Conservation (phyloP, 257 asterid genomes). For the Mentha longifolia region DNA sequence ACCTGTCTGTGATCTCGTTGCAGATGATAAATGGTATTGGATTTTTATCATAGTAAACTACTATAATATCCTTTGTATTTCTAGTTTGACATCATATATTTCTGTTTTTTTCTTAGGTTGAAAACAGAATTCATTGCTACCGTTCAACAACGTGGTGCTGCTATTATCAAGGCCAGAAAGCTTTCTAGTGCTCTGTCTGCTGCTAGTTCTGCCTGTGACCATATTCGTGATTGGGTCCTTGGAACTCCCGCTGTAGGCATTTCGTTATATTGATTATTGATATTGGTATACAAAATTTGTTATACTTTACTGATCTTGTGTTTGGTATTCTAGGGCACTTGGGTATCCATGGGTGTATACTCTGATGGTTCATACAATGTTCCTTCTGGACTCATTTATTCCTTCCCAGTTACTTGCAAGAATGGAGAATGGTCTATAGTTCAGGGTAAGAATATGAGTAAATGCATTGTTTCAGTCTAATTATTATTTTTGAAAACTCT, state of each 20-base stretch:
- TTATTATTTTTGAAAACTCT: too few species aligned
- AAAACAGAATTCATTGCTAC: constrained; percentile 74
- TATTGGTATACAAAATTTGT: background rate
- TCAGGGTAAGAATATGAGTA: constrained; percentile 61
- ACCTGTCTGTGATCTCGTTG: constrained; percentile 76
- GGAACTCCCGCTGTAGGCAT: constrained; percentile 88
- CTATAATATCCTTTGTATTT: background rate
- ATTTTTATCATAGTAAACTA: background rate
- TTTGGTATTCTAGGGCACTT: constrained; percentile 67
- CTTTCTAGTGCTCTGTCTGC: constrained; percentile 96
- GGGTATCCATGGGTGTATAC: constrained; percentile 97
- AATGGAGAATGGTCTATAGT: constrained; percentile 94
- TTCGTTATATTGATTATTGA: background rate
- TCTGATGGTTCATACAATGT: constrained; percentile 95
- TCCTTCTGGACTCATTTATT: constrained; percentile 83
- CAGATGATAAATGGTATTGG: constrained; percentile 78
- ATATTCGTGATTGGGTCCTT: constrained; percentile 95
- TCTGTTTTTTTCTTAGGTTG: constrained; percentile 53
- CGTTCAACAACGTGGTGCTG: constrained; percentile 98
- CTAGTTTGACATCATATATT: background rate
- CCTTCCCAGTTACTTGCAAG: constrained; percentile 94
- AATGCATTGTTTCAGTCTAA: too few species aligned
- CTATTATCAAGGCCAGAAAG: constrained; percentile 93
- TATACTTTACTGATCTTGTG: background rate
- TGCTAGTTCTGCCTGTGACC: constrained; percentile 98